Base-by-base conservation (phyloP, 176 grass and related monocot genomes). In the Oryza punctata region DNA sequence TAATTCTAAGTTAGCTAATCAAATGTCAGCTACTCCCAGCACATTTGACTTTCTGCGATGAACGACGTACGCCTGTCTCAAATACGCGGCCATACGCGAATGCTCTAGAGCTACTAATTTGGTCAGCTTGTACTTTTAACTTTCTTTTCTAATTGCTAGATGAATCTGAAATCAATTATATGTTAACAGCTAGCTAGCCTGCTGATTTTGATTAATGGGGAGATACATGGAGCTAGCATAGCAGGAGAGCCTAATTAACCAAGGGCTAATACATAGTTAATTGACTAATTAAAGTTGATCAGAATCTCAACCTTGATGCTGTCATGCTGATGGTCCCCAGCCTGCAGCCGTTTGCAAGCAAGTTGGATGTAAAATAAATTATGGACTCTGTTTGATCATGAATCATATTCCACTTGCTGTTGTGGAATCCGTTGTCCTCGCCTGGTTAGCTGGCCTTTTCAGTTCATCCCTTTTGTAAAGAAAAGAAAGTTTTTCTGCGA, bases 401-500 rank as follows among this genome's bases (percentile, higher is more conserved):
- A 80, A 73, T 73, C 76, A 41, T 21, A 73, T 27, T 73, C 69
- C 60, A 86, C 69, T 40, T 8, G 57, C 23, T 16, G 52, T 67
- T 29, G 77, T 80, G 77, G 84, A 80, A 80, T 86, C 85, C 60
- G 69, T 65, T 12, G 84, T 38, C 67, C 16, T 54, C 16, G 16
- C 15, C 18, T 54, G 50, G 50, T 54, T 54, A 7, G 50, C 50
- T 54, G 50, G 50, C 16, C 6, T 16, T 54, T 54, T 54, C 16
- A 54, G 2, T 54, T 54, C 4, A 50, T 21, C 15, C 15, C 18
- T 54, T 19, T 54, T 54, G 14, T 19, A 19, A 52, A 52, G 15
- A 54, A 54, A 52, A 18, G 15, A 2, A 21, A 19, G 16, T 54
- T 54, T 54, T 8, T 8, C 0, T 8, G 4, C 1, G 11, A 50